Base-by-base conservation (phyloP, 371 early-diverging fungal species). In the Mortierella sp. region DNA sequence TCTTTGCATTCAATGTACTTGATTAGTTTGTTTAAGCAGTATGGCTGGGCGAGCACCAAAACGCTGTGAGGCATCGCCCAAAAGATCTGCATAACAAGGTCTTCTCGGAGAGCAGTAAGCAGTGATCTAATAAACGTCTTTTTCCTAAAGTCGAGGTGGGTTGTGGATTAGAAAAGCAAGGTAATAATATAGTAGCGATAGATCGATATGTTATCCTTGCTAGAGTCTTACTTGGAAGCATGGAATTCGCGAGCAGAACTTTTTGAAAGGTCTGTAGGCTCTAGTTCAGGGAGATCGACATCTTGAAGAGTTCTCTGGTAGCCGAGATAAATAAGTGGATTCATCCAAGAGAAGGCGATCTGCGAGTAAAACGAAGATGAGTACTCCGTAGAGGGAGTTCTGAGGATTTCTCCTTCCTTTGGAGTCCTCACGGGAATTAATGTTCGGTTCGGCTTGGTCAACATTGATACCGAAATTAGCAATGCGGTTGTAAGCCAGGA, bases 1-100 rank as follows among this genome's bases (percentile, higher is more conserved):
- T 86, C 66, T 6, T 58, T 57, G 64, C 86, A 75, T 66, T 91
- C 89, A 54, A 90, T 88, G 73, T 84, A 89, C 40, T 84, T 84
- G 75, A 90, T 75, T 37, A 90, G 86, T 68, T 78, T 84, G 84
- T 90, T 89, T 22, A 90, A 72, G 60, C 85, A 90, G 28, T 74
- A 84, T 5, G 90, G 90, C 16, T 88, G 85, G 18, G 87, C 87
- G 71, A 87, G 85, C 62, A 88, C 72, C 43, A 84, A 49, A 8
- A 87, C 26, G 52, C 84, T 81, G 85, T 84, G 88, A 12, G 86
- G 84, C 28, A 88, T 51, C 24, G 87, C 64, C 68, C 87, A 90
- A 5, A 79, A 43, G 54, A 83, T 67, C 64, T 89, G 89, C 6
- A 66, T 14, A 22, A 83, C 62, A 32, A 88, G 55, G 6, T 84